phyloP scores from a whole-genome alignment of 345 rosid species.

The Draba incana region DNA sequence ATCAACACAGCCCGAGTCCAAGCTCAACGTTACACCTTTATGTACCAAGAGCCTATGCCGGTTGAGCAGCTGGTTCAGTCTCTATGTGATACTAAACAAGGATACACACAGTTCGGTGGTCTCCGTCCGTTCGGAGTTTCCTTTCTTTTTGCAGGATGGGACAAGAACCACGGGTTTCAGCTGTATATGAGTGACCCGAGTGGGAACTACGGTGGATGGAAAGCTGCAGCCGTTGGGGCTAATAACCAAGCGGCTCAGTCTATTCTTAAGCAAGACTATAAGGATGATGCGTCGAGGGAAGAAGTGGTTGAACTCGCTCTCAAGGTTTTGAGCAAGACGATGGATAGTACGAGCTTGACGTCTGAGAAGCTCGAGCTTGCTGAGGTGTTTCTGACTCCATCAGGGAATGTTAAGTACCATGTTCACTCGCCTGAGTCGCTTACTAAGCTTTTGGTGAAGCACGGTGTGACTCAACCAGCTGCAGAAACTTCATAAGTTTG shows the following conservation, averaged over 20 bases:
- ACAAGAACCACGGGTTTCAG: constrained; percentile 83
- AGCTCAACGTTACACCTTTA: constrained; percentile 81
- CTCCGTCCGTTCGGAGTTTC: constrained; percentile 91
- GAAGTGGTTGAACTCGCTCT: constrained; percentile 80
- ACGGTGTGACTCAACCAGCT: constrained; percentile 69
- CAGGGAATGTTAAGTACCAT: constrained; percentile 78
- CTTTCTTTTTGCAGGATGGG: constrained; percentile 88
- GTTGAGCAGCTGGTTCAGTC: constrained; percentile 92
- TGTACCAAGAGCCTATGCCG: constrained; percentile 92
- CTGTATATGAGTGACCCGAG: constrained; percentile 94
- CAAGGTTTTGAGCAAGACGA: constrained; percentile 85
- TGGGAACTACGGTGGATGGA: constrained; percentile 92
- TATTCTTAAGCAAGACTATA: constrained; percentile 40
- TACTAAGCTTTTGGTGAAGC: constrained; percentile 69
- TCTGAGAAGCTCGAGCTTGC: constrained; percentile 81
- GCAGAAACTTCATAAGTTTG: constrained; percentile 51
- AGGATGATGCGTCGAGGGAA: constrained; percentile 38
- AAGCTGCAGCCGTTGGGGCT: constrained; percentile 88
- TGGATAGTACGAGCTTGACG: constrained; percentile 91
- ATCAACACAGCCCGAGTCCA: constrained; percentile 88
- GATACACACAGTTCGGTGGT: constrained; percentile 93
- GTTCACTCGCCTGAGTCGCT: constrained; percentile 71
- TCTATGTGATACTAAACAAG: constrained; percentile 89
- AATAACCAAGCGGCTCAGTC: constrained; percentile 93
- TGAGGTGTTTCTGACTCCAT: constrained; percentile 67